These are phyloP conservation scores for Syzygium grande DNA, from an alignment of 345 rosid species.

Conservation along the genomic window DNA sequence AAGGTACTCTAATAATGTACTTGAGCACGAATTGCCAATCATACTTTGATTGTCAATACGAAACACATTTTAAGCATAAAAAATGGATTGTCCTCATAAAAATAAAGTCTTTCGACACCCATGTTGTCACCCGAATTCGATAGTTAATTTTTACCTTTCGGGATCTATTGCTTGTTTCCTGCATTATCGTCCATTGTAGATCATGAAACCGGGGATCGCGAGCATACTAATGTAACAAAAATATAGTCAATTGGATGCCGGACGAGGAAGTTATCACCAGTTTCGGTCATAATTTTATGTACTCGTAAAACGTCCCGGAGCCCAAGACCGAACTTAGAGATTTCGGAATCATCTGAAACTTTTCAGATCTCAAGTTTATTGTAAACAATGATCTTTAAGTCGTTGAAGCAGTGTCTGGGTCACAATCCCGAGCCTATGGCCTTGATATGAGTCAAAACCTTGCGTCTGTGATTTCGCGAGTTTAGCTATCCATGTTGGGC, in stretches of 20 bases:
- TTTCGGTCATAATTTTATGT: neutral
- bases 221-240: neutral
- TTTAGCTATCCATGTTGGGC: neutral
- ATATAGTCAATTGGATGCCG: neutral
- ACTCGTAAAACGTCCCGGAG: neutral
- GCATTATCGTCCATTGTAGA: neutral
- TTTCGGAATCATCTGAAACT: neutral
- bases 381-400: neutral
- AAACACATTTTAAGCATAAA: neutral
- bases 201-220: neutral
- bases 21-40: neutral
- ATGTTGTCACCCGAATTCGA: neutral
- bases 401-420: neutral
- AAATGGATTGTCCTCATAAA: neutral
- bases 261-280: neutral
- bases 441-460: neutral
- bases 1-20: neutral
- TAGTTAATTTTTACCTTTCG: neutral
- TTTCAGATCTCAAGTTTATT: neutral
- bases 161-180: neutral
- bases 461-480: neutral
- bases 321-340: neutral
- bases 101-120: neutral
- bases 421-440: neutral
- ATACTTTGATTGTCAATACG: neutral